Percentiles rank a stretch among this genome's conserved stretches.
Conservation (phyloP, 75 land plant species). For the Sequoia sempervirens region DNA sequence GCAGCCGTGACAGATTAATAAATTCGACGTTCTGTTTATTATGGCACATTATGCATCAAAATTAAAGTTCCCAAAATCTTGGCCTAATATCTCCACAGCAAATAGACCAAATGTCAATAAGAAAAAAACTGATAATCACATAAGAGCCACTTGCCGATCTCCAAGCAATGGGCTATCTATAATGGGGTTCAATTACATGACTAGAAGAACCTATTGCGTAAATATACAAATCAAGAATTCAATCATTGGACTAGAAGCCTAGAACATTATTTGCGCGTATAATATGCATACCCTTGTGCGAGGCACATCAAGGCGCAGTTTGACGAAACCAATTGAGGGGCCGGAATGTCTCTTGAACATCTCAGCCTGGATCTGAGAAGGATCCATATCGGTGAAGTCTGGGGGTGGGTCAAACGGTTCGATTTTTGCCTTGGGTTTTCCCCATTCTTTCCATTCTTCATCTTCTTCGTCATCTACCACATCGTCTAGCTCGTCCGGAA, state of each 20-base stretch:
- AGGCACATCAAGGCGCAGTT: constrained; percentile 60
- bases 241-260: neutral
- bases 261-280: neutral
- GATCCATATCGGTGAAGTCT: constrained; percentile 41
- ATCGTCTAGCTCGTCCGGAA: constrained; percentile 93
- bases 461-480: constrained; percentile 97
- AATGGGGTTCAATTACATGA: neutral
- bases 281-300: constrained; percentile 43
- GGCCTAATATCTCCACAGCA: neutral
- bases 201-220: neutral
- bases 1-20: neutral
- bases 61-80: neutral
- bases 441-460: constrained; percentile 94
- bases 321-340: constrained; percentile 82
- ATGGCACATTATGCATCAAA: neutral
- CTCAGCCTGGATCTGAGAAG: constrained; percentile 66
- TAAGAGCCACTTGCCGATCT: neutral
- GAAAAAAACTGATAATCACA: neutral
- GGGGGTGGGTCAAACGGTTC: constrained; percentile 36
- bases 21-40: constrained; percentile 3
- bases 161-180: neutral
- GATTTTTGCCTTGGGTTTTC: constrained; percentile 38
- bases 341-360: constrained; percentile 77
- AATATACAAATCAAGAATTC: neutral
- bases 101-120: neutral